Conservation (phyloP, 2,329 filamentous ascomycete species). For the Graphilbum sp. region DNA sequence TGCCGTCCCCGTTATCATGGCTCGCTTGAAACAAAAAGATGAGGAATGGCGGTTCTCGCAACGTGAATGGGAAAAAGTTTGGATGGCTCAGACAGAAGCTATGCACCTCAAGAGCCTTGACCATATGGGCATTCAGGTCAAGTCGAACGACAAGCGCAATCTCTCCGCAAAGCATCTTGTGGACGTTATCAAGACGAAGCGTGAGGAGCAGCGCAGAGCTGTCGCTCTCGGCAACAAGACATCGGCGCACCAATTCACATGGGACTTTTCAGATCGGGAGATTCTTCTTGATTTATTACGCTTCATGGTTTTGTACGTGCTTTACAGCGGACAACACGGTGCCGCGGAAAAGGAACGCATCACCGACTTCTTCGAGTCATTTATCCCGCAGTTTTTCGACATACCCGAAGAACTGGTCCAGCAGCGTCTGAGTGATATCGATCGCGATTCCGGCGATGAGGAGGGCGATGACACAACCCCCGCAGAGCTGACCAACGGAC, state of each 20-base stretch:
- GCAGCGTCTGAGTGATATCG: slow-evolving; percentile 50
- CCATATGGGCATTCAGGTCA: slow-evolving; percentile 85
- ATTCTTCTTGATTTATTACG: slow-evolving; percentile 47
- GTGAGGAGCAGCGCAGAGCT: slow-evolving; percentile 67
- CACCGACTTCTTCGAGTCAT: slow-evolving; percentile 58
- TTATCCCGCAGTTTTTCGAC: slow-evolving; percentile 62
- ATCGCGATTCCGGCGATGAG: slow-evolving; percentile 57
- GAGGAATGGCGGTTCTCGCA: slow-evolving; percentile 96
- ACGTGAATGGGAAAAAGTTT: slow-evolving; percentile 97
- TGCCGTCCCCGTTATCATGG: slow-evolving; percentile 77
- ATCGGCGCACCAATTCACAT: slow-evolving; percentile 57
- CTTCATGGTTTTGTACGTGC: slow-evolving; percentile 46
- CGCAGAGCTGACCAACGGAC: slow-evolving; percentile 53
- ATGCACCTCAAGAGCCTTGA: slow-evolving; percentile 95
- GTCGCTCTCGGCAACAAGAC: slow-evolving; percentile 43
- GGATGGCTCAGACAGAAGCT: slow-evolving; percentile 86
- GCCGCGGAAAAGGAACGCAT: slow-evolving; percentile 58
- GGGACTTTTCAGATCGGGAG: slow-evolving; percentile 55
- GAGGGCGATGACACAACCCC: slow-evolving; percentile 59
- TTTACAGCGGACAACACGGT: slow-evolving; percentile 55
- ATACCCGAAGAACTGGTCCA: slow-evolving; percentile 54
- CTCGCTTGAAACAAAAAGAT: slow-evolving; percentile 83
- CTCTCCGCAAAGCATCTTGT: slow-evolving; percentile 82
- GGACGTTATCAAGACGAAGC: slow-evolving; percentile 79
- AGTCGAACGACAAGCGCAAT: slow-evolving; percentile 77